phyloP scores from a whole-genome alignment of 768 basidiomycete genomes.

The Boletales sp. region DNA sequence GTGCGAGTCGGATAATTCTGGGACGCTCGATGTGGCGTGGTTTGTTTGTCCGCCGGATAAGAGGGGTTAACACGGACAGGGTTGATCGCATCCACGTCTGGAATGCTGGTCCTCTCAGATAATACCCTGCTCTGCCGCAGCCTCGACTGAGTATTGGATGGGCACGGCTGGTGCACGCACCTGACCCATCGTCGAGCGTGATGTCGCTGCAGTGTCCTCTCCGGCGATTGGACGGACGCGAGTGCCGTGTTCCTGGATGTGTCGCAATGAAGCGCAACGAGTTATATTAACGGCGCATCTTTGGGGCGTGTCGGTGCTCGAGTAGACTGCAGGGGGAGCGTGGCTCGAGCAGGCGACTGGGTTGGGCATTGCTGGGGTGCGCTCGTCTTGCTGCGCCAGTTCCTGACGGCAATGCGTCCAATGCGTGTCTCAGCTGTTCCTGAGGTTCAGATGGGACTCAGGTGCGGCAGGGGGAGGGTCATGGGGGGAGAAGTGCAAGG shows the following conservation, averaged over 20 bases:
- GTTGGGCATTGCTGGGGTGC: background rate
- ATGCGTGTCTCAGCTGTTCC: constrained; percentile 1
- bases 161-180: constrained; percentile 8
- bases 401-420: constrained; percentile 2
- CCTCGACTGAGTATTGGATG: background rate
- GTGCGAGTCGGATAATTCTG: constrained; percentile 11
- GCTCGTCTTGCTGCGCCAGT: background rate
- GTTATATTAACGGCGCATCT: constrained; percentile 23
- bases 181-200: background rate
- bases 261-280: constrained; percentile 12
- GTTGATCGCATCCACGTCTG: constrained; percentile 20
- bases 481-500: constrained; percentile 28
- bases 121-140: constrained; percentile 1
- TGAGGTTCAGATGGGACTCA: too few species aligned
- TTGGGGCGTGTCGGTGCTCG: constrained; percentile 5
- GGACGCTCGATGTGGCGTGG: constrained; percentile 16
- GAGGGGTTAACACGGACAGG: constrained; percentile 18
- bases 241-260: constrained; percentile 8
- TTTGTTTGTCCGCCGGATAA: constrained; percentile 33
- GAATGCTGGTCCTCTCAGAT: constrained; percentile 3
- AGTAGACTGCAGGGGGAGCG: background rate
- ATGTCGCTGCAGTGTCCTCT: background rate
- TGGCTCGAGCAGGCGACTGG: background rate
- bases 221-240: constrained; percentile 25
- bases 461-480: constrained; percentile 7